phyloP scores from a whole-genome alignment of 2,329 filamentous ascomycete species.

The Pyrenophora graminea region DNA sequence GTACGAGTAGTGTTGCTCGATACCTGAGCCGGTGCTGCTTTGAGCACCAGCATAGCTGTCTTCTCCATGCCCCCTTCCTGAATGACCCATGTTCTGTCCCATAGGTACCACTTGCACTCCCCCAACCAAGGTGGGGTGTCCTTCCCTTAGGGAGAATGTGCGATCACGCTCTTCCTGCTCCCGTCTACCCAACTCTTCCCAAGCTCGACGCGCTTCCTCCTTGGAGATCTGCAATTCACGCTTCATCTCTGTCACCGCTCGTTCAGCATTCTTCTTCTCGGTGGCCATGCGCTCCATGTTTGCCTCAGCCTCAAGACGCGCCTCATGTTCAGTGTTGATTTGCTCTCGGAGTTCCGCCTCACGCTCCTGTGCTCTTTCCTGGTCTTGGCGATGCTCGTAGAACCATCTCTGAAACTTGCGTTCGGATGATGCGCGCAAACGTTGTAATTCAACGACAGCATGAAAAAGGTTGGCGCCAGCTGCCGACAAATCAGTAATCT shows the following conservation, averaged over 20 bases:
- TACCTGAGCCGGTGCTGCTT: constrained; percentile 38
- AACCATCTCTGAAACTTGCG: constrained; percentile 99
- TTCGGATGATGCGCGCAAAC: constrained; percentile 90
- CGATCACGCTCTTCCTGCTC: constrained; percentile 93
- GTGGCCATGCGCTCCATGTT: constrained; percentile 69
- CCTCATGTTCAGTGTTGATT: constrained; percentile 74
- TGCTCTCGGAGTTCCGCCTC: constrained; percentile 73
- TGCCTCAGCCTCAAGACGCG: constrained; percentile 68
- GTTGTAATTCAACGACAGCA: constrained; percentile 93
- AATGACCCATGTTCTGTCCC: constrained; percentile 67
- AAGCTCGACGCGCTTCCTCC: constrained; percentile 90
- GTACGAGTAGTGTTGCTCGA: constrained; percentile 55
- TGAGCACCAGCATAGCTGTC: constrained; percentile 36
- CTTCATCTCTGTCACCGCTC: constrained; percentile 84
- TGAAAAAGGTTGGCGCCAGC: constrained; percentile 97
- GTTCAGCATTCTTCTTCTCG: constrained; percentile 72
- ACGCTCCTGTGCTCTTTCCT: constrained; percentile 82
- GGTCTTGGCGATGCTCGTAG: constrained; percentile 87
- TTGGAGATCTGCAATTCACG: constrained; percentile 94
- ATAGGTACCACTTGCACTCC: constrained; percentile 96
- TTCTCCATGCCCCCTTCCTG: constrained; percentile 42
- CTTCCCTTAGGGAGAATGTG: constrained; percentile 81
- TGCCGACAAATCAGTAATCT: constrained; percentile 95
- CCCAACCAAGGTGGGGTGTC: constrained; percentile 84
- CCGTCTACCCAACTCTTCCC: constrained; percentile 92